A percentile compares a stretch with the other conserved stretches of the same genome.
Conservation (phyloP, 164 flowering plant species). For the Vitis vinifera region ASM3070453v1 NC_081811.1:3885001-3885500, state of each 20-base stretch:
- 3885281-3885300: slow-evolving; percentile 44
- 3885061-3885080: background rate
- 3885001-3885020: too few relatives aligned
- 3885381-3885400: slow-evolving; percentile 47
- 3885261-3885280: background rate
- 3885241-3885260: background rate
- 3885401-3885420: slow-evolving; percentile 48
- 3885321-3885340: slow-evolving; percentile 72
- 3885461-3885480: slow-evolving; percentile 40
- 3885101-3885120: slow-evolving; percentile 49
- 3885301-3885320: slow-evolving; percentile 87
- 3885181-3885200: slow-evolving; percentile 87
- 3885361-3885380: slow-evolving; percentile 66
- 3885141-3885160: slow-evolving; percentile 69
- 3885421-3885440: slow-evolving; percentile 21
- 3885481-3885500: slow-evolving; percentile 28
- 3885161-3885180: slow-evolving; percentile 60
- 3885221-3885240: background rate
- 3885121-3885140: slow-evolving; percentile 80
- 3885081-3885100: background rate
- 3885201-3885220: slow-evolving; percentile 37
- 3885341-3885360: slow-evolving; percentile 53
- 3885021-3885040: too few relatives aligned
- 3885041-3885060: background rate
- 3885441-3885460: slow-evolving; percentile 22